Evolutionary conservation across 2,329 filamentous ascomycete genomes (phyloP).

Genomic region (Pseudocercospora crystallina): DNA sequence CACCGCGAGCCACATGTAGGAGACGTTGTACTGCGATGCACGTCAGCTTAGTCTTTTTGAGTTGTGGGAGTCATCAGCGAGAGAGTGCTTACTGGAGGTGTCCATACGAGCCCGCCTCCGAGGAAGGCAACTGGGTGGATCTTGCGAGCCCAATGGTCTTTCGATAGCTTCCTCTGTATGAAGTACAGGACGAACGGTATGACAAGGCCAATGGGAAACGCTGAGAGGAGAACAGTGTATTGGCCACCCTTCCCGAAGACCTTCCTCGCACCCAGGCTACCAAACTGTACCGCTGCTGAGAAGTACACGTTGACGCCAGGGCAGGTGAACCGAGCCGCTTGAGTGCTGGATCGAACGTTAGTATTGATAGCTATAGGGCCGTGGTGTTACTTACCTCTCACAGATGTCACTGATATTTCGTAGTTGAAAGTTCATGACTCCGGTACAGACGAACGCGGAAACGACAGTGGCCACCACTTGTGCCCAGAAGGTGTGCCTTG

Average conservation of each 20-base stretch:
- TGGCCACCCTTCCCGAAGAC: conserved; percentile 4
- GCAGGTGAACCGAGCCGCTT: conserved; percentile 5
- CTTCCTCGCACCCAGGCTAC: conserved; percentile 1
- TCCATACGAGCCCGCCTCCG: conserved; percentile 4
- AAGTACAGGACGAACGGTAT: conserved; percentile 1
- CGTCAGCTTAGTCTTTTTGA: too few species aligned
- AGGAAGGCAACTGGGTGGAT: conserved; percentile 8
- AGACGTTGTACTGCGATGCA: conserved; percentile 9
- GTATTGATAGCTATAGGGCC: too few species aligned
- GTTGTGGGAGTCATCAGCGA: too few species aligned
- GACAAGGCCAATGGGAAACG: conserved; percentile 5
- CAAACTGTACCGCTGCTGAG: conserved; percentile 2
- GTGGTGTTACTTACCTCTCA: too few species aligned
- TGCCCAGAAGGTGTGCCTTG: conserved; percentile 70
- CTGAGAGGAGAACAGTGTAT: conserved; percentile 3
- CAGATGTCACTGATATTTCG: conserved; percentile 10
- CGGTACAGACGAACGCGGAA: conserved; percentile 58
- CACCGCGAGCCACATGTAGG: conserved; percentile 2
- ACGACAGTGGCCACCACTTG: conserved; percentile 76
- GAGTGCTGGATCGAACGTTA: too few species aligned
- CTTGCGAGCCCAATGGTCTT: conserved; percentile 2
- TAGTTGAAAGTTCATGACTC: conserved; percentile 60
- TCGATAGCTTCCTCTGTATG: background rate
- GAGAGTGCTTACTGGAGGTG: too few species aligned
- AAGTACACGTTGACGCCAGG: conserved; percentile 11